phyloP scores from a whole-genome alignment of 1,139 yeast genomes.

The Suhomyces choctaworum region DNA sequence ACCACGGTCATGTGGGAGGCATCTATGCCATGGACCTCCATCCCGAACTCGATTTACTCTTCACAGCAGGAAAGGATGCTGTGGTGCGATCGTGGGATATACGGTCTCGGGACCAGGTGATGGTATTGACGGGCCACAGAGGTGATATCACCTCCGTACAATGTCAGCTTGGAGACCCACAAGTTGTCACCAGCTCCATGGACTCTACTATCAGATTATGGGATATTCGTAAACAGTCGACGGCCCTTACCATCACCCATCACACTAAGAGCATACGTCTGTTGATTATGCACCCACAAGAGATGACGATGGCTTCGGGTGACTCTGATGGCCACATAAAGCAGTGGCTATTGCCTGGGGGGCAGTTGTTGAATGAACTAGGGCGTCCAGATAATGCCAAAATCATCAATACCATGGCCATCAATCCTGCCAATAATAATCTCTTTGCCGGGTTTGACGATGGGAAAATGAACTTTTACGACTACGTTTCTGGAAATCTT shows the following conservation, averaged over 20 bases:
- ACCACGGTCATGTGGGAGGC: slow-evolving; percentile 93
- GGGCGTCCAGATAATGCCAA: slow-evolving; percentile 40
- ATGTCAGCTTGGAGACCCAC: slow-evolving; percentile 78
- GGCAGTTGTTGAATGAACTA: slow-evolving; percentile 57
- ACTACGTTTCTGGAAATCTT: slow-evolving; percentile 69
- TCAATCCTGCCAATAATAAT: slow-evolving; percentile 63
- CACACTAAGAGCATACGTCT: slow-evolving; percentile 83
- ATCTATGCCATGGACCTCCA: slow-evolving; percentile 81
- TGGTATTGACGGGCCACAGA: slow-evolving; percentile 80
- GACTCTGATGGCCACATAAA: slow-evolving; percentile 79
- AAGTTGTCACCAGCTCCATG: slow-evolving; percentile 76
- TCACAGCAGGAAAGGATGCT: slow-evolving; percentile 88
- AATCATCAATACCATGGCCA: slow-evolving; percentile 68
- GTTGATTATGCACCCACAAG: slow-evolving; percentile 67
- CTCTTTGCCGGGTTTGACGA: slow-evolving; percentile 83
- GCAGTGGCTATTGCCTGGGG: slow-evolving; percentile 83
- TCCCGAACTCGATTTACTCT: slow-evolving; percentile 83
- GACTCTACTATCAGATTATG: slow-evolving; percentile 85
- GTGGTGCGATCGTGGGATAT: slow-evolving; percentile 93
- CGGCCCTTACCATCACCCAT: slow-evolving; percentile 67
- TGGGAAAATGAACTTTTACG: slow-evolving; percentile 76
- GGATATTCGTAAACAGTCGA: slow-evolving; percentile 58
- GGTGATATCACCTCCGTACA: slow-evolving; percentile 70
- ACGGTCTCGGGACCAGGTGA: slow-evolving; percentile 71
- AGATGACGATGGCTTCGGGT: slow-evolving; percentile 70